phyloP scores from a whole-genome alignment of 495 filamentous ascomycete genomes.

The Cladorrhinum samala region DNA sequence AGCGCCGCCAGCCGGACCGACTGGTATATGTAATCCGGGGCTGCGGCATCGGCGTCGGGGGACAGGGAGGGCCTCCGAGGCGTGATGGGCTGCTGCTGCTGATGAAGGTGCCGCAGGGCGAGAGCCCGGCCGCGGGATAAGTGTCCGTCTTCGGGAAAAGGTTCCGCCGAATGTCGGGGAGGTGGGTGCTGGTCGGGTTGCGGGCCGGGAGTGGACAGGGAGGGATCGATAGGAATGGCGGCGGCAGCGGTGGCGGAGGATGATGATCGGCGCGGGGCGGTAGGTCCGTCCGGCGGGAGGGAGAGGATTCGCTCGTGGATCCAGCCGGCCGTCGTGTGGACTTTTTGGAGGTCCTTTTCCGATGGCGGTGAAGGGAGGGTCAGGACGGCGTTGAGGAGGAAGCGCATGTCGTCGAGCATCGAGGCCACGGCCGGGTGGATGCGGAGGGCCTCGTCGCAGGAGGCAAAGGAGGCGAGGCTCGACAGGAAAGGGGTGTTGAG shows the following conservation, averaged over 20 bases:
- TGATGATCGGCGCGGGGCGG: background rate
- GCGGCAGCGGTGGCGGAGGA: constrained; percentile 7
- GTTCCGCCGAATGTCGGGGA: too few species aligned
- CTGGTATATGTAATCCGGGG: constrained; percentile 30
- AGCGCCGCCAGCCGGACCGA: constrained; percentile 27
- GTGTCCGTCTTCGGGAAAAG: background rate
- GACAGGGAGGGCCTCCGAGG: background rate
- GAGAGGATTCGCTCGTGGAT: constrained; percentile 26
- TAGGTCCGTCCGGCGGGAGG: constrained; percentile 20
- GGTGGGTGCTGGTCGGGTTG: too few species aligned
- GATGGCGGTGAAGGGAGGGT: constrained; percentile 24
- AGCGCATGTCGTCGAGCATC: constrained; percentile 37
- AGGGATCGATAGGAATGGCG: too few species aligned
- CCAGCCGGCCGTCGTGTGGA: constrained; percentile 29
- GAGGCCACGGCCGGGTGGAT: constrained; percentile 28
- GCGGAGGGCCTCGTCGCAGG: constrained; percentile 24
- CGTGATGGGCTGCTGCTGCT: background rate
- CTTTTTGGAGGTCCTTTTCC: constrained; percentile 27
- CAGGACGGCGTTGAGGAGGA: constrained; percentile 26
- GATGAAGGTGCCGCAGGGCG: background rate
- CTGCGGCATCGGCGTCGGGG: background rate
- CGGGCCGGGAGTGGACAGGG: too few species aligned
- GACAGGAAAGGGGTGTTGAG: constrained; percentile 33
- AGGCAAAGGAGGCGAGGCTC: constrained; percentile 21
- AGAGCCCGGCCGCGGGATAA: background rate